A percentile compares a stretch with the other conserved stretches of the same genome.
phyloP scores from a whole-genome alignment of 148 eudicot genomes.

The Rhododendron ferrugineum region DNA sequence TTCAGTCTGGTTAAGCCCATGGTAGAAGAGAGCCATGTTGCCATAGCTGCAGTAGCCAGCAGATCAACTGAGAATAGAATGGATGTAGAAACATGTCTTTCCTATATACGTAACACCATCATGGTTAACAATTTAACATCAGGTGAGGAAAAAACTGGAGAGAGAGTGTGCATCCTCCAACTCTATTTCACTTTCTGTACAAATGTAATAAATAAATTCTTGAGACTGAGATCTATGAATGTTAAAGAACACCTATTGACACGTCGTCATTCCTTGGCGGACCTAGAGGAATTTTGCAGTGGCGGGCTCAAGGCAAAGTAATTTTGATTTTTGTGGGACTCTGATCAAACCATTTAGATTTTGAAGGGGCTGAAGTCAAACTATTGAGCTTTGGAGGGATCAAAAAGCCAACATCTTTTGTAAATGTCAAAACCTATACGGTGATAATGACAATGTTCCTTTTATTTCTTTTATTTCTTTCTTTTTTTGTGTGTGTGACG shows the following conservation, averaged over 20 bases:
- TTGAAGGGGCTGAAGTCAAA: neutral
- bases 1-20: conserved; percentile 89
- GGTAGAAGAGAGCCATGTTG: conserved; percentile 98
- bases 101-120: neutral
- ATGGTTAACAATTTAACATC: neutral
- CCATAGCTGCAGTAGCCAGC: conserved; percentile 63
- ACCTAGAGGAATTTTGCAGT: neutral
- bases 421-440: neutral
- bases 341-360: neutral
- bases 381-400: neutral
- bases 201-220: neutral
- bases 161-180: neutral
- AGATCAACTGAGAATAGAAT: neutral
- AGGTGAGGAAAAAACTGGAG: neutral
- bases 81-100: neutral
- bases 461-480: neutral
- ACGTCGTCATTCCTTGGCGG: neutral
- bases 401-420: neutral
- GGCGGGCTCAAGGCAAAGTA: neutral
- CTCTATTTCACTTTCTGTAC: neutral
- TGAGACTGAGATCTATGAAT: neutral
- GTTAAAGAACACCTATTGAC: neutral
- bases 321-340: neutral
- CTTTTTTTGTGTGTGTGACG: neutral
- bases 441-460: neutral